Evolutionary conservation across 2,329 filamentous ascomycete genomes (phyloP), one percentile per base, ranked within the genome.

Genomic region (Colletotrichum scovillei): DNA sequence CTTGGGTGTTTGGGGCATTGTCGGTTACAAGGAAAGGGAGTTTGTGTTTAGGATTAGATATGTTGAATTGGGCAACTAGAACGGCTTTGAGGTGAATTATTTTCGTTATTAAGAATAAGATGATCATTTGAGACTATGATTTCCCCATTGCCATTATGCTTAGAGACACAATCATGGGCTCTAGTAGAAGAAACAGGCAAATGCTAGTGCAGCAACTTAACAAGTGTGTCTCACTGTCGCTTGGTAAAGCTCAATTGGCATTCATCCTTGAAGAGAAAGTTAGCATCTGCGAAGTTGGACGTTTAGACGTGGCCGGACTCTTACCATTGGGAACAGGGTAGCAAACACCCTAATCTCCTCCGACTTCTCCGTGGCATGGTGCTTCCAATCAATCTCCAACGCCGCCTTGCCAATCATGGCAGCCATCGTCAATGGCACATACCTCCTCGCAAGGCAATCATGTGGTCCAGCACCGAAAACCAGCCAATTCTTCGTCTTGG

Each of bases 271-370:
- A 14, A 11, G 9, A 14, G n/a, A 14, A 5, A 38, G 26, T 76
- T 65, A 78, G 75, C n/a, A 26, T 24, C 24, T 7, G 2, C 26
- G 26, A n/a, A 56, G n/a, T 22, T 19, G 1, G 5, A 26, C 5
- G 22, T 11, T 49, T 67, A 46, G 11, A 8, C 11, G 16, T 12
- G 22, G 30, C 3, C 2, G 19, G 46, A 7, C 28, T 81, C 84
- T 75, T 78, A 87, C 86, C 85, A 84, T 85, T 0, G 86, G 86
- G 65, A 88, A 87, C 4, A 87, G 58, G 0, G 84, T 87, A 0
- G 86, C 86, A 82, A 88, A 88, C 0, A 88, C 86, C 38, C 80
- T 79, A 35, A 89, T 88, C 77, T 88, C 84, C 72, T 89, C 87
- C 0, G 86, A 88, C 26, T 74, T 79, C 0, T 77, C 76, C 1